phyloP scores from a whole-genome alignment of 2,329 filamentous ascomycete species.

The Paecilomyces sp. region DNA sequence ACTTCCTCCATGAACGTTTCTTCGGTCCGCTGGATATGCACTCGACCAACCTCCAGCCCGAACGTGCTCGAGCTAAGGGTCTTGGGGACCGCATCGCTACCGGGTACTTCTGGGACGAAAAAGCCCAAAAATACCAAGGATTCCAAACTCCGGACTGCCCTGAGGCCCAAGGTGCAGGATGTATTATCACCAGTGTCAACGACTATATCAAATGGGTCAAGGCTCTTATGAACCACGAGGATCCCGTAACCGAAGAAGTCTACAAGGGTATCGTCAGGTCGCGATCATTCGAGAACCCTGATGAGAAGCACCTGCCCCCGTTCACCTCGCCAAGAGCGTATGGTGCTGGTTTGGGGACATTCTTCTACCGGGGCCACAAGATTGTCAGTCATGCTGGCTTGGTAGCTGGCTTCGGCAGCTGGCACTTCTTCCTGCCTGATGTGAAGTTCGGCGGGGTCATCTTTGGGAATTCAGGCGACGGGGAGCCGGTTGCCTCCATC shows the following conservation, averaged over 20 bases:
- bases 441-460: conserved; percentile 21
- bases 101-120: conserved; percentile 36
- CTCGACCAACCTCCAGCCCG: conserved; percentile 20
- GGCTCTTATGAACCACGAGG: conserved; percentile 20
- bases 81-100: conserved; percentile 29
- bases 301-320: conserved; percentile 9
- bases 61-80: conserved; percentile 16
- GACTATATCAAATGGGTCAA: conserved; percentile 24
- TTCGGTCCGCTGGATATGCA: background rate
- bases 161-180: conserved; percentile 37
- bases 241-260: conserved; percentile 15
- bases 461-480: conserved; percentile 18
- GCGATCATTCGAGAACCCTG: conserved; percentile 12
- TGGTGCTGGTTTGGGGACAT: conserved; percentile 18
- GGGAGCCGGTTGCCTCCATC: conserved; percentile 6
- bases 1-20: conserved; percentile 18
- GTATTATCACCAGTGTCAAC: conserved; percentile 27
- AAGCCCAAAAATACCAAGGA: conserved; percentile 13
- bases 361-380: conserved; percentile 20
- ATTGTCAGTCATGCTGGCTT: conserved; percentile 22
- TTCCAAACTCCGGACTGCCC: conserved; percentile 20
- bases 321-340: conserved; percentile 16
- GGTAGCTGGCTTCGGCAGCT: conserved; percentile 18
- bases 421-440: conserved; percentile 10
- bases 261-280: conserved; percentile 16